Evolutionary conservation across 78 protist species (phyloP), one percentile per base, ranked within the genome.

Genomic region (Planoprotostelium fungivorum): DNA sequence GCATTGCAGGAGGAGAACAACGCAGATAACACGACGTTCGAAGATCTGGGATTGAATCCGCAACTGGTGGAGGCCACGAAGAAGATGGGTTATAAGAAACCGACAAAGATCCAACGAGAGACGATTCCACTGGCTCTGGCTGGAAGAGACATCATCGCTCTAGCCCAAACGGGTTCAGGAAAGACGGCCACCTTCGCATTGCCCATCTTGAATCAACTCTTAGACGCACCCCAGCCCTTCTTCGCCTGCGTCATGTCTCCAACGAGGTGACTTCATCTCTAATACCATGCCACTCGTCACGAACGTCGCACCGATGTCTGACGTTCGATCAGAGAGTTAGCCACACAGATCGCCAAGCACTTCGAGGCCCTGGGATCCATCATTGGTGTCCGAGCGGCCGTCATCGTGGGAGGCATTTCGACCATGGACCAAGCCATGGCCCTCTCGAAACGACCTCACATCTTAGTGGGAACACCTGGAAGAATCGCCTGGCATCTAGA

Each of bases 381-480:
- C 1, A 94, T 98, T 36, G 98, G 98, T 38, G 95, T 98, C 25
- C 86, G 89, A 84, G 31, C 85, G 0, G 92, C 90, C 31, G 96
- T 93, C 0, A 86, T 97, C 0, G 99, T 98, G 10, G 96, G 96
- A 38, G 96, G 96, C 85, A 83, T 94, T 0, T 87, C 39, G 34
- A 10, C 87, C 5, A 38, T 86, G 93, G 0, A 35, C 38, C 99
- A 99, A 87, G 88, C 98, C 16, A 86, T 96, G 1, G 84, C 92
- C 63, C 90, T 98, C 28, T 93, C 97, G 28, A 96, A 94, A 88
- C 87, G 88, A 83, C 99, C 99, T 36, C 99, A 99, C 94, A 88
- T 99, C 0, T 28, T 99, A 1, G 96, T 99, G 28, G 99, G 97
- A 10, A 98, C 99, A 25, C 99, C 99, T 0, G 99, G 99, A 25